A percentile compares a stretch with the other conserved stretches of the same genome.
Conservation (phyloP, 2,329 filamentous ascomycete species). For the Cryphonectria carpinicola region DNA sequence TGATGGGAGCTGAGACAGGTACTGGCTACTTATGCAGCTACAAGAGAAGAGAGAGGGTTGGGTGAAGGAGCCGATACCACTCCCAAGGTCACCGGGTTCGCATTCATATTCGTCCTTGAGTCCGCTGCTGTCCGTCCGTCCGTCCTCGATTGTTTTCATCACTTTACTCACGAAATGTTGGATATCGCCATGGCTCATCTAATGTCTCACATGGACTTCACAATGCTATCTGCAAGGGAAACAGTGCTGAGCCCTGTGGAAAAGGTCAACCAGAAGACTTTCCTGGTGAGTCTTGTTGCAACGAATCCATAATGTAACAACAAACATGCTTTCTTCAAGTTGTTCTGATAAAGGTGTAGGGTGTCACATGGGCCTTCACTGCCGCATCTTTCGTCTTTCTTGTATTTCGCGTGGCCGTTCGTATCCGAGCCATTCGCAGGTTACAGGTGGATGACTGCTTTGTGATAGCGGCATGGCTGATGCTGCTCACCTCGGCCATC, state of each 20-base stretch:
- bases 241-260: slow-evolving; percentile 2
- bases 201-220: background rate
- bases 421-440: slow-evolving; percentile 3
- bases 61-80: background rate
- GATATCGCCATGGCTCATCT: background rate
- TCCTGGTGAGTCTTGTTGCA: background rate
- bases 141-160: background rate
- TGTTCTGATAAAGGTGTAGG: background rate
- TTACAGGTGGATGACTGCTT: slow-evolving; percentile 4
- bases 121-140: background rate
- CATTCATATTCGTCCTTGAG: background rate
- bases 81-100: background rate
- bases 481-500: slow-evolving; percentile 8
- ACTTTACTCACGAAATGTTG: background rate
- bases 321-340: background rate
- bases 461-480: slow-evolving; percentile 5
- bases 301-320: background rate
- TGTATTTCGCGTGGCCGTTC: slow-evolving; percentile 3
- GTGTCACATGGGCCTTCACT: slow-evolving; percentile 3
- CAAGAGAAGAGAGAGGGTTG: too few species aligned
- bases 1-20: background rate
- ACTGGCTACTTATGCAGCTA: too few species aligned
- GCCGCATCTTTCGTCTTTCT: background rate
- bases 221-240: background rate
- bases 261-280: slow-evolving; percentile 4